A percentile compares a stretch with the other conserved stretches of the same genome.
Conservation (phyloP, 2,329 filamentous ascomycete species). For the Paecilomyces dactylethromorphus region DNA sequence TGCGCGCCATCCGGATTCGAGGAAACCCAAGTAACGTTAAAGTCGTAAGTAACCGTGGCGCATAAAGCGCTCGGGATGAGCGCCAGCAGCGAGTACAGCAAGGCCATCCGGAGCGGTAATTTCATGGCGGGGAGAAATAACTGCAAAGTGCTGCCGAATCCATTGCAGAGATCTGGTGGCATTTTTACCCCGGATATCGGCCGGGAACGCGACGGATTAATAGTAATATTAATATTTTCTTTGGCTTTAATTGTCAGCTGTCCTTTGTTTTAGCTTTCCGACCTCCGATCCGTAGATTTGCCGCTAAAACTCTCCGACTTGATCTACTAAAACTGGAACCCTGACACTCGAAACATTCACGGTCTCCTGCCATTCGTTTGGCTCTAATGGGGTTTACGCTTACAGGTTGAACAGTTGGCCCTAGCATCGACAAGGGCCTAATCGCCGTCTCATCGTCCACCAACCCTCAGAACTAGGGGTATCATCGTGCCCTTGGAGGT, state of each 20-base stretch:
- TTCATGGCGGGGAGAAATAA: not conserved
- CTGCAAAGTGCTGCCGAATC: not conserved
- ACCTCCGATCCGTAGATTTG: not conserved
- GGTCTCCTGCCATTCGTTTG: not conserved
- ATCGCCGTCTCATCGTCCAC: not conserved
- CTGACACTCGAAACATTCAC: not conserved
- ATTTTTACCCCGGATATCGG: not conserved
- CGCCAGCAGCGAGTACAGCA: not conserved
- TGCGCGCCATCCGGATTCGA: slow-evolving; percentile 62
- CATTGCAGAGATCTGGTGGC: not conserved
- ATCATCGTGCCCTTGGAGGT: not conserved
- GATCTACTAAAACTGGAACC: not conserved
- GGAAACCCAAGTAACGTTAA: slow-evolving; percentile 60
- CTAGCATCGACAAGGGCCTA: not conserved
- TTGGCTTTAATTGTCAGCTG: not conserved
- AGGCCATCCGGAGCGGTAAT: not conserved
- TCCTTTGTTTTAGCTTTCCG: not conserved
- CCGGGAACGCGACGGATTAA: not conserved
- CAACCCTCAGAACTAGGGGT: not conserved
- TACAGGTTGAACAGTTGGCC: not conserved
- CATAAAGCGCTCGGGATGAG: not conserved
- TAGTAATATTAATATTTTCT: not conserved
- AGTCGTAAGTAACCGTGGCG: slow-evolving; percentile 47
- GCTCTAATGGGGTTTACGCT: not conserved
- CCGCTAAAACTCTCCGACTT: not conserved